Base-by-base conservation (phyloP, 257 asterid genomes). In the Ophiorrhiza pumila region DNA sequence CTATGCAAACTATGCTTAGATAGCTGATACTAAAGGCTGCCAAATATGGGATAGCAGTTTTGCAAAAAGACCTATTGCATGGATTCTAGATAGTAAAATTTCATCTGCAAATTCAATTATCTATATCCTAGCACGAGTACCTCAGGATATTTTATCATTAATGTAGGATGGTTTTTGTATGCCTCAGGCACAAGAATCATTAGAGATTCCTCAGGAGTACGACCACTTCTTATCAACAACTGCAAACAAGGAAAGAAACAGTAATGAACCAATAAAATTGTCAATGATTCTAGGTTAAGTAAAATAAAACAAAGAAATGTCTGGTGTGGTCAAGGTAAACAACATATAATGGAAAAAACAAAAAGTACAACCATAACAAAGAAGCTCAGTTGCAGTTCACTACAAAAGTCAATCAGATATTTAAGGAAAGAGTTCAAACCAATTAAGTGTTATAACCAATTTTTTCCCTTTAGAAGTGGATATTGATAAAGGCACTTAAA, bases 161-260 rank as follows among this genome's bases (percentile, higher is more conserved):
- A 74, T 35, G 99, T 95, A 35, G 99, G 99, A 74, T 95, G 99
- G 65, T 92, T 92, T 71, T 95, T 93, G 89, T 95, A 92, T 45
- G 96, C 99, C 90, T 95, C 98, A 27, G 99, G 99, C 74, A 95
- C 98, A 52, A 95, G 97, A 80, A 95, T 90, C 99, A 95, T 92
- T 80, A 95, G 81, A 68, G 99, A 89, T 85, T 92, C 99, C 88
- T 90, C 98, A 1, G 99, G 96, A 80, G 82, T 42, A 37, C 99
- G 99, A 15, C 98, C 99, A 61, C 97, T 88, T 87, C 99, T 95
- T 72, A 95, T 92, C 82, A 95, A 78, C 83, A 95, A 77, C 98
- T 95, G 82, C 12, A 76, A 50, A 77, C 75, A 53, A 83, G 43
- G 76, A 81, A 78, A 39, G 42, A 66, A 73, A 76, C 9, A 37